Percentiles rank a stretch among this genome's conserved stretches.
Conservation (phyloP, 345 rosid genomes). For the Eucalyptus polybractea region DNA sequence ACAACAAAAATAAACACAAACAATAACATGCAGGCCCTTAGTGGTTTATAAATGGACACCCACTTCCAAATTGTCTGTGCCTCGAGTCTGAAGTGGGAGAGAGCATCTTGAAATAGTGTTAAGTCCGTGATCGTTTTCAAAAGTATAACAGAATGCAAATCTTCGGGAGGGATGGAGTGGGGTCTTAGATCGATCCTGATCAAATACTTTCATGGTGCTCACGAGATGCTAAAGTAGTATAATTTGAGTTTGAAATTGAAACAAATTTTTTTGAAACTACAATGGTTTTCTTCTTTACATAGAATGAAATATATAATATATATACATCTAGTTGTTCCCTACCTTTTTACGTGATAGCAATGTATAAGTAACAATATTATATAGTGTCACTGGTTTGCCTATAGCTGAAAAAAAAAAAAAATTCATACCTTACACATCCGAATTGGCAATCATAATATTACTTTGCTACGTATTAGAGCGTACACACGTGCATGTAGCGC, state of each 20-base stretch:
- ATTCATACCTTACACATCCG: background rate
- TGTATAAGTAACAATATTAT: background rate
- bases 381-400: background rate
- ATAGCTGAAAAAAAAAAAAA: background rate
- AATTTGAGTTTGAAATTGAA: background rate
- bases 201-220: background rate
- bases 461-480: background rate
- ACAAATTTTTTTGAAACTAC: background rate
- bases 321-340: too few species aligned
- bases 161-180: background rate
- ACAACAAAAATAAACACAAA: too few species aligned
- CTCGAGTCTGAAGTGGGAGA: background rate
- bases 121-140: background rate
- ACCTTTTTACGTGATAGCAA: background rate
- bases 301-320: too few species aligned
- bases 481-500: background rate
- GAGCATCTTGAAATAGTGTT: rapidly evolving
- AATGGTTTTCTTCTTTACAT: background rate
- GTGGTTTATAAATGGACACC: background rate
- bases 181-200: background rate
- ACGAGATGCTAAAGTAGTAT: background rate
- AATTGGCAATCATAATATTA: background rate
- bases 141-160: background rate
- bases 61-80: background rate
- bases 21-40: too few species aligned